phyloP scores from a whole-genome alignment of 805 yeast species.

The Teunomyces stri region DNA sequence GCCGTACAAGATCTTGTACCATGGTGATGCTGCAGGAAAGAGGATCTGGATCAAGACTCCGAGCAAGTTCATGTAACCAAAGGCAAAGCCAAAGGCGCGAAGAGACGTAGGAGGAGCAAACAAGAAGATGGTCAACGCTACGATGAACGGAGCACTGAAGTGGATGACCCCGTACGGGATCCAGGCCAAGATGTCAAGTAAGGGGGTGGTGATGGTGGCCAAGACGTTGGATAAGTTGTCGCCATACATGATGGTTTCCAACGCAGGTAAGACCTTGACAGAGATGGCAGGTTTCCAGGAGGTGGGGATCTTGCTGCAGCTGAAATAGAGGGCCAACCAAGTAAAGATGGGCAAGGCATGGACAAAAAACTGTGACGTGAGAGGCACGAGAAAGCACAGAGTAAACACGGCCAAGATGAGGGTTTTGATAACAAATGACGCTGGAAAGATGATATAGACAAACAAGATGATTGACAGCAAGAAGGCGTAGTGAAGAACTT shows the following conservation, averaged over 20 bases:
- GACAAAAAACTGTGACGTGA: conserved; percentile 79
- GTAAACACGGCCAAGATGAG: conserved; percentile 42
- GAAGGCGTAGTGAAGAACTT: conserved; percentile 52
- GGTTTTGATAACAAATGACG: conserved; percentile 39
- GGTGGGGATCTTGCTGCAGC: conserved; percentile 70
- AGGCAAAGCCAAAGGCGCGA: conserved; percentile 84
- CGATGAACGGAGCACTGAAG: conserved; percentile 86
- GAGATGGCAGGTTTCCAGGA: conserved; percentile 82
- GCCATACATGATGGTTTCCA: conserved; percentile 90
- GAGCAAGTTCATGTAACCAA: conserved; percentile 87
- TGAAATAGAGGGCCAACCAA: conserved; percentile 82
- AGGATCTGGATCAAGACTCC: conserved; percentile 82
- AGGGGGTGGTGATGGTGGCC: conserved; percentile 64
- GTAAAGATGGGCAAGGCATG: conserved; percentile 80
- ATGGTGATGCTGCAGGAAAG: conserved; percentile 96
- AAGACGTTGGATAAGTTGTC: conserved; percentile 82
- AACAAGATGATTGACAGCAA: conserved; percentile 51
- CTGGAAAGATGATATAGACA: conserved; percentile 59
- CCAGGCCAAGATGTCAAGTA: conserved; percentile 88
- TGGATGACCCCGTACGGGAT: conserved; percentile 91
- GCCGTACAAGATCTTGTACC: conserved; percentile 88
- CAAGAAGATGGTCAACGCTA: conserved; percentile 71
- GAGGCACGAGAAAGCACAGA: conserved; percentile 60
- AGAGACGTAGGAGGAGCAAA: conserved; percentile 91
- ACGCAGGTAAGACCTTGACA: conserved; percentile 84